Evolutionary conservation across 257 asterid genomes (phyloP).

Genomic region (Petunia axillaris): DNA sequence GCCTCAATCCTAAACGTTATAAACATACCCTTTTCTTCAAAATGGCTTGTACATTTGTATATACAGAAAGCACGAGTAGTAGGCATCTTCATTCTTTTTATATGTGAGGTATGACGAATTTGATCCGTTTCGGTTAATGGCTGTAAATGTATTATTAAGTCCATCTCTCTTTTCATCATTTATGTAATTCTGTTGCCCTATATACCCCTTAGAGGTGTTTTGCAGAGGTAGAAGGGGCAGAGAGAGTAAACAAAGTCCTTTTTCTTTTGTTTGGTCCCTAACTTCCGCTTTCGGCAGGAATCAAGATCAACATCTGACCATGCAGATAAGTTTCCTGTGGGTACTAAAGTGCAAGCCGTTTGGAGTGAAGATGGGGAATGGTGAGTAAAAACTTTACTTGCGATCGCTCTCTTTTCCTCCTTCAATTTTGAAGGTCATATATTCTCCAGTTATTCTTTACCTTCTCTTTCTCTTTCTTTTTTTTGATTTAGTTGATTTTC

Average conservation of each 20-base stretch:
- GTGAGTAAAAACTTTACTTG: constrained; percentile 39
- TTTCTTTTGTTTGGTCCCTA: constrained; percentile 14
- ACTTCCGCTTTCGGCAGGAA: constrained; percentile 44
- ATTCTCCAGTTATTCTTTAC: constrained; percentile 38
- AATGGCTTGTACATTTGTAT: background rate
- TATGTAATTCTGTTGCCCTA: background rate
- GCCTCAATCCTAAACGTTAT: background rate
- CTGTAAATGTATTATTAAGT: background rate
- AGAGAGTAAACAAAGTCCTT: background rate
- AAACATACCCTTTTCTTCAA: background rate
- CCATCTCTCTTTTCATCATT: constrained; percentile 3
- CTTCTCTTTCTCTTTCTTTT: constrained; percentile 38
- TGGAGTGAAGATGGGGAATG: constrained; percentile 99
- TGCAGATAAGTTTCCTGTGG: constrained; percentile 64
- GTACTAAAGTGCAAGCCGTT: constrained; percentile 95
- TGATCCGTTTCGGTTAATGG: background rate
- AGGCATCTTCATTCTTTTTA: background rate
- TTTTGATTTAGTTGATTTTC: constrained; percentile 67
- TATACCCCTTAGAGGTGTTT: background rate
- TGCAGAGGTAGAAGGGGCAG: background rate
- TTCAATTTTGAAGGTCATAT: constrained; percentile 5
- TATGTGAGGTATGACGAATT: background rate
- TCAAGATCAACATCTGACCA: constrained; percentile 39
- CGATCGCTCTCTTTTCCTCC: constrained; percentile 5
- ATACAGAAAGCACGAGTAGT: background rate